Evolutionary conservation across 1,284 basidiomycete species (phyloP).

Genomic region (Cutaneotrichosporon cyanovorans): DNA sequence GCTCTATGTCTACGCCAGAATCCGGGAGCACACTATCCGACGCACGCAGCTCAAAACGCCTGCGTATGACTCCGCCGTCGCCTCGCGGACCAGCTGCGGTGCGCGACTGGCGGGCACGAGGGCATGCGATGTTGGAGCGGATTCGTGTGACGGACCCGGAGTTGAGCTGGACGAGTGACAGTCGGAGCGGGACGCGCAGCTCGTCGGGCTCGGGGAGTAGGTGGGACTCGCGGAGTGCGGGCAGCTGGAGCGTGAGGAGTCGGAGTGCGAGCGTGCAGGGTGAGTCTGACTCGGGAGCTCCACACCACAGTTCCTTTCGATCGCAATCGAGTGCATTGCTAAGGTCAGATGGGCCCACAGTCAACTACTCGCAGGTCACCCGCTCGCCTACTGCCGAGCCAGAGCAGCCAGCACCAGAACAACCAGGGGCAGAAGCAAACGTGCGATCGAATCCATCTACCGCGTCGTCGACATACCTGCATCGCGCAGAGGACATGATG

Average conservation of each 20-base stretch:
- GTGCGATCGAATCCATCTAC: constrained; percentile 40
- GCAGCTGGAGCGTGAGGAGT: constrained; percentile 1
- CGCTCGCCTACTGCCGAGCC: constrained; percentile 1
- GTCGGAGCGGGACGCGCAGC: constrained; percentile 10
- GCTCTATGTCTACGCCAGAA: constrained; percentile 5
- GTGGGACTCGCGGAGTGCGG: not conserved
- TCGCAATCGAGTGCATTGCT: not conserved
- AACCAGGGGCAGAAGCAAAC: not conserved
- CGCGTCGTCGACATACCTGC: constrained; percentile 53
- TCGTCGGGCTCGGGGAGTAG: not conserved
- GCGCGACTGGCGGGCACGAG: constrained; percentile 37
- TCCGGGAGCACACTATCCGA: constrained; percentile 19
- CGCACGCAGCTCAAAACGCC: constrained; percentile 28
- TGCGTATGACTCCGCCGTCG: constrained; percentile 26
- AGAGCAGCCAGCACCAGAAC: not conserved
- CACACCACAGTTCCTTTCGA: too few relatives aligned
- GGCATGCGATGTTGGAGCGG: constrained; percentile 36
- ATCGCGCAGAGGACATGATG: constrained; percentile 70
- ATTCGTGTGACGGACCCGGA: constrained; percentile 34
- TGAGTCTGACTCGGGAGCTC: not conserved
- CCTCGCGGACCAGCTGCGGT: constrained; percentile 5
- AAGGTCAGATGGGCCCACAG: constrained; percentile 16
- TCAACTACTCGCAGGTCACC: constrained; percentile 17
- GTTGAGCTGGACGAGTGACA: constrained; percentile 29
- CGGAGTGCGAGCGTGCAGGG: constrained; percentile 3